Evolutionary conservation across 1,284 basidiomycete species (phyloP).

Genomic region (Ustilago bromivora): DNA sequence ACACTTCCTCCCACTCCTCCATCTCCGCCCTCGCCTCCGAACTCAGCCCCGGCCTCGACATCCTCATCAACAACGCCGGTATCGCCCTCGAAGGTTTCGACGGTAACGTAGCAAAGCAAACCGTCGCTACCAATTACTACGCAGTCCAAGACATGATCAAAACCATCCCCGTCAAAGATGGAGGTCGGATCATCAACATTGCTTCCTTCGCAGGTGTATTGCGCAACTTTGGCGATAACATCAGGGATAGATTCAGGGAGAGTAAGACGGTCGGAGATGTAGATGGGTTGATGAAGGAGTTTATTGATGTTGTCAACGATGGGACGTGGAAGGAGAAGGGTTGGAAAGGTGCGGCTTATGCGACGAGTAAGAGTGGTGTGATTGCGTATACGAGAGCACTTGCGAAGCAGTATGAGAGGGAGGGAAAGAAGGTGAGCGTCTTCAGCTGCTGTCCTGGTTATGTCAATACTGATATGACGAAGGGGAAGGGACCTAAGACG

Average conservation of each 20-base stretch:
- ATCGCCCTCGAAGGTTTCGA: constrained; percentile 64
- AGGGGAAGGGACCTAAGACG: constrained; percentile 58
- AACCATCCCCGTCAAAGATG: constrained; percentile 49
- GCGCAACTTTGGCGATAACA: constrained; percentile 43
- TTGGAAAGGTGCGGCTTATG: constrained; percentile 64
- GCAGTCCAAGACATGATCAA: constrained; percentile 55
- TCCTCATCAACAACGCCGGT: constrained; percentile 66
- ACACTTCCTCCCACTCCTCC: constrained; percentile 41
- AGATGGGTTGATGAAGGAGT: constrained; percentile 54
- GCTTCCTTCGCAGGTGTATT: constrained; percentile 60
- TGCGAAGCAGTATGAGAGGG: constrained; percentile 47
- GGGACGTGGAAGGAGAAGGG: constrained; percentile 61
- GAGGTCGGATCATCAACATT: constrained; percentile 58
- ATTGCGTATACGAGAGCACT: constrained; percentile 57
- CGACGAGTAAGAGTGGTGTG: constrained; percentile 59
- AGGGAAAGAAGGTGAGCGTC: constrained; percentile 45
- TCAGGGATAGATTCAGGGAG: constrained; percentile 45
- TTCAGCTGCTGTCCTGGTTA: constrained; percentile 66
- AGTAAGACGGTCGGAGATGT: constrained; percentile 46
- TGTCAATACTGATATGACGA: constrained; percentile 65
- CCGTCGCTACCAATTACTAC: constrained; percentile 64
- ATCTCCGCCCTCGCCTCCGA: constrained; percentile 40
- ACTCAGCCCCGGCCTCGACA: constrained; percentile 52
- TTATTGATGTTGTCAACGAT: constrained; percentile 49
- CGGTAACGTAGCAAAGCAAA: constrained; percentile 57